Evolutionary conservation across 1,139 yeast species (phyloP), one percentile per base, ranked within the genome.

Genomic region (Saccharomyces hybrid): DNA sequence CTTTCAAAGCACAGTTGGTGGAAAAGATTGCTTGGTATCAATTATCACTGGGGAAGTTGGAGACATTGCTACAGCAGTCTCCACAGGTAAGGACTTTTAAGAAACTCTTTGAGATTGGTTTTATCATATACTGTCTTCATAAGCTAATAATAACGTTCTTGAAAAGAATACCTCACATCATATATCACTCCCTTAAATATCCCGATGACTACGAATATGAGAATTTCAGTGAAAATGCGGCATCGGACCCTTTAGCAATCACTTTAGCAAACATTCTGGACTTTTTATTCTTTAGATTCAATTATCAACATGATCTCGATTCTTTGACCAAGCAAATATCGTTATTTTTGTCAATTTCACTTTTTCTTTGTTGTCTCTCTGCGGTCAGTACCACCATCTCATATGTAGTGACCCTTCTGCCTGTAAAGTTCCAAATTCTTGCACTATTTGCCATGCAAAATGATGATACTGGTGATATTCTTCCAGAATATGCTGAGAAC

Each of bases 341-440:
- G 31, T 78, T 87, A 60, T 64, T 82, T 6, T 64, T 87, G 38
- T 82, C 91, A 0, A 84, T 88, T 2, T 76, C 82, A 34, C 74
- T 88, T 58, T 86, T 88, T 61, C 65, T 82, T 7, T 80, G 90
- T 54, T 83, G 90, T 4, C 77, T 87, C 59, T 79, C 84, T n/a
- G 81, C 81, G 57, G 88, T 83, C 1, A 62, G 78, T 49, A 71
- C 76, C 41, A 83, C 88, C 0, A 77, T 83, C 58, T 66, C 72
- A 13, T 69, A 68, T 41, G 53, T 71, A 8, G 54, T 67, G 26
- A 65, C 68, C 6, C 53, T 71, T n/a, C 51, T 71, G 7, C 74
- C 74, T 3, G 52, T 61, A 2, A 57, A 61, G 47, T 57, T 68
- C 25, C 69, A 67, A 51, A 50, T 64, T 5, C 52, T 67, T 31